Conservation (phyloP, 805 yeast species). For the Helenozyma baotianmanensis region DNA sequence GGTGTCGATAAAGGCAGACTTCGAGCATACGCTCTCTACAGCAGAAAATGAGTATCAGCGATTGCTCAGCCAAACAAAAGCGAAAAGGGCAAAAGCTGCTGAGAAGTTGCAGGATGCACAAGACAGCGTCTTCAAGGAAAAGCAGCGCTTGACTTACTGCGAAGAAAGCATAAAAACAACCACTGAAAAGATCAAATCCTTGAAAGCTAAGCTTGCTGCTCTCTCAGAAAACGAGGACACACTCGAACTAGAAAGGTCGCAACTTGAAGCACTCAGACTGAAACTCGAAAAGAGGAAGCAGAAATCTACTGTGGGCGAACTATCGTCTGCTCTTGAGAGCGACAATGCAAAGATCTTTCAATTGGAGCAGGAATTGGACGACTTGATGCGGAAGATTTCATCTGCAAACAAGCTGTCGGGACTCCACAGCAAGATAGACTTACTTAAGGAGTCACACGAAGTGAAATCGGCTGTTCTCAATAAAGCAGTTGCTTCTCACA, state of each 20-base stretch:
- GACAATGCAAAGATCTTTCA: slow-evolving; percentile 32
- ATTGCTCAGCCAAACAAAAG: no score
- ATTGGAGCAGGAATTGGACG: slow-evolving; percentile 43
- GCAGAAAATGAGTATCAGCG: no score
- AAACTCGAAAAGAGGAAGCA: slow-evolving; percentile 25
- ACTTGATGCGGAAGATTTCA: slow-evolving; percentile 45
- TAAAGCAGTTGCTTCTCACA: slow-evolving; percentile 22
- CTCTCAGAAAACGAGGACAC: slow-evolving; percentile 43
- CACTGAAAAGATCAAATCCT: slow-evolving; percentile 29
- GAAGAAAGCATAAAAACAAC: slow-evolving; percentile 35
- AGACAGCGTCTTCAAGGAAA: slow-evolving; percentile 34
- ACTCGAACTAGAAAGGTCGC: slow-evolving; percentile 41
- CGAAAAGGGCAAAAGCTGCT: no score
- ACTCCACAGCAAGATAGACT: slow-evolving; percentile 47
- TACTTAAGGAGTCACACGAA: slow-evolving; percentile 37
- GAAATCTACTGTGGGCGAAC: slow-evolving; percentile 18
- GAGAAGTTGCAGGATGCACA: slow-evolving; percentile 12
- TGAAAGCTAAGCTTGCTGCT: slow-evolving; percentile 35
- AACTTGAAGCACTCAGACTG: slow-evolving; percentile 34
- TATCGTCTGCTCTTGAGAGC: no score
- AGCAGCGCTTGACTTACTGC: slow-evolving; percentile 39
- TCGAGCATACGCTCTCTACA: no score
- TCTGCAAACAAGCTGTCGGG: slow-evolving; percentile 56
- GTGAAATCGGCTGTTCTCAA: slow-evolving; percentile 25
- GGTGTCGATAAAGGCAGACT: no score